Percentiles rank a stretch among this genome's conserved stretches.
Evolutionary conservation across 495 filamentous ascomycete species (phyloP).

Genomic region (Hypoxylon rickii): DNA sequence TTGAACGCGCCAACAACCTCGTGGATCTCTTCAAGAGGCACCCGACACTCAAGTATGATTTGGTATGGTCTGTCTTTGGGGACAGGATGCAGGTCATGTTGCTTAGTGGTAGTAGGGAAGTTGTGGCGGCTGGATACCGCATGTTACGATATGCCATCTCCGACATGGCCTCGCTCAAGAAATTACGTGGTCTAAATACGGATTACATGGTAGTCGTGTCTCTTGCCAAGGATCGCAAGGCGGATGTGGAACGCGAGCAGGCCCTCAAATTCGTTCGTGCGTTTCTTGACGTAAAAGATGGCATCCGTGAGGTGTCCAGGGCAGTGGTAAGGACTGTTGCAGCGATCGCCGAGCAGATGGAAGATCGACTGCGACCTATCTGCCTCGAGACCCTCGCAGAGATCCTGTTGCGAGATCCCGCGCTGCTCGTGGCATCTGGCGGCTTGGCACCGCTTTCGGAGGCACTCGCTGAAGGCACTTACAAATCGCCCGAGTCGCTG

Average conservation of each 20-base stretch:
- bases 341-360: constrained; percentile 80
- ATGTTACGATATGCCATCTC: constrained; percentile 93
- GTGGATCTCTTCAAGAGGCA: constrained; percentile 92
- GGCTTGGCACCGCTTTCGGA: constrained; percentile 83
- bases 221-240: constrained; percentile 90
- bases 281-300: constrained; percentile 94
- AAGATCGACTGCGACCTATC: constrained; percentile 83
- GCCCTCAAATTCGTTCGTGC: constrained; percentile 95
- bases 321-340: constrained; percentile 86
- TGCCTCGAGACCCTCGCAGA: constrained; percentile 91
- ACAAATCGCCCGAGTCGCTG: constrained; percentile 86
- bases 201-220: constrained; percentile 91
- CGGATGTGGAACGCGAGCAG: constrained; percentile 94
- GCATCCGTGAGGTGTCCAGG: constrained; percentile 83
- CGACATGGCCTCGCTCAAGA: constrained; percentile 84
- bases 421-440: constrained; percentile 74
- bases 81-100: constrained; percentile 92
- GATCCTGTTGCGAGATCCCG: constrained; percentile 83
- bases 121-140: constrained; percentile 91
- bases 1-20: constrained; percentile 84
- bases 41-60: constrained; percentile 91
- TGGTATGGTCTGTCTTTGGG: constrained; percentile 94
- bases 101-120: constrained; percentile 90
- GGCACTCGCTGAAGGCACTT: constrained; percentile 85
- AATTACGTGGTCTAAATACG: constrained; percentile 82